These are phyloP conservation scores for Torrubiellomyces zombiae DNA, from an alignment of 2,329 filamentous ascomycete genomes.

Conservation along the genomic window DNA sequence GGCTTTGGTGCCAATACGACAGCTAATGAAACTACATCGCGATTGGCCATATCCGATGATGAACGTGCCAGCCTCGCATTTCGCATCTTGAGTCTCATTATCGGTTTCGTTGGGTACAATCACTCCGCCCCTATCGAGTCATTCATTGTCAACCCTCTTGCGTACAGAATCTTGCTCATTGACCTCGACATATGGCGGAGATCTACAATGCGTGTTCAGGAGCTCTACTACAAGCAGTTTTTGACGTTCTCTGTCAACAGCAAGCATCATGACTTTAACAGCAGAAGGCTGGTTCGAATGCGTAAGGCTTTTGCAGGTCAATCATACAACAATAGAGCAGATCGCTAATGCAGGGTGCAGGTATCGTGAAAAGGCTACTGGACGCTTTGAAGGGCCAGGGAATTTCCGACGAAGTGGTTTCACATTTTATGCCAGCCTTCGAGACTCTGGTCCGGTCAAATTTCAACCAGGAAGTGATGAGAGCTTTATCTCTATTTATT, in stretches of 20 bases:
- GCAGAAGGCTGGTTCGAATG: constrained; percentile 74
- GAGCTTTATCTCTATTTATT: constrained; percentile 78
- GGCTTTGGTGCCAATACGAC: constrained; percentile 27
- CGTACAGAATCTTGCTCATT: constrained; percentile 80
- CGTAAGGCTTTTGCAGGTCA: constrained; percentile 36
- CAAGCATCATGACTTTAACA: constrained; percentile 85
- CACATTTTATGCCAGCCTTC: constrained; percentile 64
- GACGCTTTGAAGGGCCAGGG: constrained; percentile 80
- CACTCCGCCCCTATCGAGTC: constrained; percentile 66
- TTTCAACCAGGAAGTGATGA: constrained; percentile 68
- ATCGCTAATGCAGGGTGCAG: constrained; percentile 24
- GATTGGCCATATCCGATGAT: constrained; percentile 29
- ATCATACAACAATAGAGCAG: not conserved
- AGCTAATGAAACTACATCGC: constrained; percentile 15
- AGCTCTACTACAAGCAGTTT: constrained; percentile 88
- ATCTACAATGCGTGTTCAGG: constrained; percentile 59
- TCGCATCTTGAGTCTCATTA: constrained; percentile 56
- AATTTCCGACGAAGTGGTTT: constrained; percentile 54
- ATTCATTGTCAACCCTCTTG: constrained; percentile 88
- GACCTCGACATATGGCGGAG: constrained; percentile 88
- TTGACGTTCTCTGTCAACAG: constrained; percentile 75
- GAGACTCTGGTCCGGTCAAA: constrained; percentile 65
- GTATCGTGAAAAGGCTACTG: constrained; percentile 75
- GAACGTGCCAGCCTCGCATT: constrained; percentile 39
- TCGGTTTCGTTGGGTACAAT: constrained; percentile 81